These are phyloP conservation scores for Lactarius hengduanensis DNA, from an alignment of 768 basidiomycete genomes.

Conservation along the genomic window DNA sequence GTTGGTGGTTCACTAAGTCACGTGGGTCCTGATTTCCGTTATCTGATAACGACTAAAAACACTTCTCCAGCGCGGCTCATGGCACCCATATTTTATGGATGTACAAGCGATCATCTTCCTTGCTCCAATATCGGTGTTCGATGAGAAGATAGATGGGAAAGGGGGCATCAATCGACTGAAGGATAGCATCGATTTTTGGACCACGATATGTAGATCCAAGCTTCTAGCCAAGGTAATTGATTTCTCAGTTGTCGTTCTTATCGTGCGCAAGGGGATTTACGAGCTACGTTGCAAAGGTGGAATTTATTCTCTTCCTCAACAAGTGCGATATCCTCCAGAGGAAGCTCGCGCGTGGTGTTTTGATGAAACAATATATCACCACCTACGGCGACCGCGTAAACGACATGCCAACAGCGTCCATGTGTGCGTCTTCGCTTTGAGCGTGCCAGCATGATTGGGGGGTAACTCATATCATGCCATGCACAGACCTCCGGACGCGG, in stretches of 20 bases:
- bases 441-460: not conserved
- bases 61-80: conserved; percentile 36
- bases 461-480: not conserved
- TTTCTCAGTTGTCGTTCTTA: not conserved
- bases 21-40: not conserved
- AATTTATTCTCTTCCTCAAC: conserved; percentile 43
- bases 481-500: conserved; percentile 25
- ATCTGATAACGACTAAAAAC: not conserved
- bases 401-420: conserved; percentile 57
- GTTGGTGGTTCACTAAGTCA: conserved; percentile 59
- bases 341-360: conserved; percentile 60
- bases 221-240: conserved; percentile 4
- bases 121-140: conserved; percentile 76
- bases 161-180: conserved; percentile 55
- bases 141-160: conserved; percentile 75
- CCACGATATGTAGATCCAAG: conserved; percentile 25
- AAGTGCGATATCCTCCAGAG: conserved; percentile 64
- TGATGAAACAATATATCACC: conserved; percentile 56
- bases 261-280: not conserved
- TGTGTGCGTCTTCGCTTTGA: conserved; percentile 49
- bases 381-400: conserved; percentile 71
- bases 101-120: conserved; percentile 85
- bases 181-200: conserved; percentile 22
- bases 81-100: conserved; percentile 83
- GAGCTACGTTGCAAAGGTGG: conserved; percentile 24